Evolutionary conservation across 768 basidiomycete genomes (phyloP).

Genomic region (Mycena belliarum): DNA sequence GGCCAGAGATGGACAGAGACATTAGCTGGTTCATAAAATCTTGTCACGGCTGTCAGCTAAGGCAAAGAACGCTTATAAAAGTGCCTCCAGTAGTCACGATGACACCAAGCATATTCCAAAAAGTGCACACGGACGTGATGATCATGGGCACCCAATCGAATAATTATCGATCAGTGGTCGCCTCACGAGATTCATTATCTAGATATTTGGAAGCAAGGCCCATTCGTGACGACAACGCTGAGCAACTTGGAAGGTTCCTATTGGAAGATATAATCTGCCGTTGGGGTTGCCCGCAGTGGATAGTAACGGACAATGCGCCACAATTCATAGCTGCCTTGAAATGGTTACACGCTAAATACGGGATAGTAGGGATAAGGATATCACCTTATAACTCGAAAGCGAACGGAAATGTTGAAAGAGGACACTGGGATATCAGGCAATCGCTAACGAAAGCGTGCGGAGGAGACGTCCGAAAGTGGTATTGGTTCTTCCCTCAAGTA

Average conservation of each 20-base stretch:
- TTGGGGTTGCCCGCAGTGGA: too few species aligned
- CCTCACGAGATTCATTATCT: constrained; percentile 21
- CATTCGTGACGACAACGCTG: constrained; percentile 38
- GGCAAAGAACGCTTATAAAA: not conserved
- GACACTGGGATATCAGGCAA: too few species aligned
- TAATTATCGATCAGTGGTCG: constrained; percentile 25
- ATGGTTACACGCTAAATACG: too few species aligned
- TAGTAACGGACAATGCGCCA: too few species aligned
- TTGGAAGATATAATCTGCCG: too few species aligned
- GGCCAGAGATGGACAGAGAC: not conserved
- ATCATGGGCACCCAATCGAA: constrained; percentile 19
- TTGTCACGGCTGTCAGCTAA: not conserved
- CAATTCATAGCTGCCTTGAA: too few species aligned
- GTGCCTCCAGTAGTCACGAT: constrained; percentile 9
- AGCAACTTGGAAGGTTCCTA: constrained; percentile 23
- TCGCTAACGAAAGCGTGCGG: too few species aligned
- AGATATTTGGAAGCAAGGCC: constrained; percentile 26
- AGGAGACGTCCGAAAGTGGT: too few species aligned
- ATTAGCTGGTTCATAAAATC: not conserved
- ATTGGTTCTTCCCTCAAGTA: too few species aligned
- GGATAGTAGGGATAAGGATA: too few species aligned
- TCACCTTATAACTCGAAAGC: too few species aligned
- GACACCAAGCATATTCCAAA: constrained; percentile 29
- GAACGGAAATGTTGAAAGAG: too few species aligned
- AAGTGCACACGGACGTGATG: constrained; percentile 32